A percentile compares a stretch with the other conserved stretches of the same genome.
phyloP scores from a whole-genome alignment of 768 basidiomycete genomes.

The Hericium erinaceus region DNA sequence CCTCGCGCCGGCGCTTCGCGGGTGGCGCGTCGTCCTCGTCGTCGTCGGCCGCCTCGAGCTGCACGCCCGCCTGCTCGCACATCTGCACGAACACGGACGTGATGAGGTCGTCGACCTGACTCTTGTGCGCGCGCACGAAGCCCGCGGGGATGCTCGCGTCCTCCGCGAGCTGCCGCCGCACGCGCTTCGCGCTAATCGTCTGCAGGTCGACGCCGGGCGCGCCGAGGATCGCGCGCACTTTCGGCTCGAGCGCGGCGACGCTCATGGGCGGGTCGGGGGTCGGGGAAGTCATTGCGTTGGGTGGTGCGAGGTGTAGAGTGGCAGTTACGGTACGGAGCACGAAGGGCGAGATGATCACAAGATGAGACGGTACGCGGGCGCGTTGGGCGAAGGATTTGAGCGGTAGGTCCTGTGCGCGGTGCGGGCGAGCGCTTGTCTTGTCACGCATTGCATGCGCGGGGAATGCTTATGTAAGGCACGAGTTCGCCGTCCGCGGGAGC shows the following conservation, averaged over 20 bases:
- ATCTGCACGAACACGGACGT: conserved; percentile 53
- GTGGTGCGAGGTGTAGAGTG: neutral
- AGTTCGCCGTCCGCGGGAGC: too few species aligned
- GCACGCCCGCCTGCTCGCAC: conserved; percentile 21
- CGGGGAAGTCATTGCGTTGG: neutral
- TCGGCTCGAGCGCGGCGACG: conserved; percentile 44
- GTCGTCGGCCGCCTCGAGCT: conserved; percentile 15
- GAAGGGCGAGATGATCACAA: neutral
- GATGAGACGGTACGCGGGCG: neutral
- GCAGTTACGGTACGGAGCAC: neutral
- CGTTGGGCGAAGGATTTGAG: neutral
- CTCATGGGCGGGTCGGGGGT: conserved; percentile 3
- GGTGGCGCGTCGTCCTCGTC: conserved; percentile 5
- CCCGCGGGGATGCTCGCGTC: conserved; percentile 48
- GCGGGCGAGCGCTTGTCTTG: too few species aligned
- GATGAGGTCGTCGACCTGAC: conserved; percentile 63
- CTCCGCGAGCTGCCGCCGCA: conserved; percentile 63
- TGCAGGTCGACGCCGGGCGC: conserved; percentile 70
- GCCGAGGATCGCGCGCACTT: conserved; percentile 60
- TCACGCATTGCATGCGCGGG: too few species aligned
- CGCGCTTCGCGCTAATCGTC: conserved; percentile 82
- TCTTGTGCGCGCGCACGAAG: conserved; percentile 56
- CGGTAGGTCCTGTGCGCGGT: neutral
- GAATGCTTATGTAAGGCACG: too few species aligned
- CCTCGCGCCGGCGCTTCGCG: conserved; percentile 9